phyloP scores from a whole-genome alignment of 768 basidiomycete genomes.

The Coprinopsis marcescibilis region DNA sequence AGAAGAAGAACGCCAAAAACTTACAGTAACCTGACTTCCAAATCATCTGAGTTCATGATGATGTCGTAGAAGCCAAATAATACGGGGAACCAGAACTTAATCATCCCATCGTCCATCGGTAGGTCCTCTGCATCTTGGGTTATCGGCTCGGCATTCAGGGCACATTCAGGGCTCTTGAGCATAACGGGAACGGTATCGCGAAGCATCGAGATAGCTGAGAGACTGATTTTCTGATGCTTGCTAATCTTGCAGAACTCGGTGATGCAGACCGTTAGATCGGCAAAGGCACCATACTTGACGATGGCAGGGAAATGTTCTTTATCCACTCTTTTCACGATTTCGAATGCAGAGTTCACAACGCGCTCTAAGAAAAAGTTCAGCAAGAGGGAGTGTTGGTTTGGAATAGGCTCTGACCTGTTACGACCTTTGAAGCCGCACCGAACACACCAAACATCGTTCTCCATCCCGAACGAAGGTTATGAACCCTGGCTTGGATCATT shows the following conservation, averaged over 20 bases:
- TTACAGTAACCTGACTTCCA: conserved; percentile 94
- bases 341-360: conserved; percentile 89
- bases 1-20: conserved; percentile 25
- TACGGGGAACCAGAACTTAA: conserved; percentile 95
- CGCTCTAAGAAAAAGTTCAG: conserved; percentile 52
- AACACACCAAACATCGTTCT: conserved; percentile 99
- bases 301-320: conserved; percentile 87
- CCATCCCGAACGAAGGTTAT: conserved; percentile 98
- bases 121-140: conserved; percentile 21
- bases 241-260: conserved; percentile 99
- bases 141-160: conserved; percentile 23
- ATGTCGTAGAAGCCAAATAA: conserved; percentile 99
- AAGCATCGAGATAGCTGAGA: conserved; percentile 95
- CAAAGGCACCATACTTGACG: conserved; percentile 89
- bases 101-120: conserved; percentile 76
- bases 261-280: conserved; percentile 93
- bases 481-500: conserved; percentile 93
- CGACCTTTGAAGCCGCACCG: conserved; percentile 88
- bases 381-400: neutral
- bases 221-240: conserved; percentile 97
- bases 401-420: conserved; percentile 51
- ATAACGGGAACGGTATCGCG: conserved; percentile 89
- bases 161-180: conserved; percentile 73
- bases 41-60: conserved; percentile 98
- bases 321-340: conserved; percentile 90